Conservation (phyloP, 2,329 filamentous ascomycete genomes). For the Calonectria montana region DNA sequence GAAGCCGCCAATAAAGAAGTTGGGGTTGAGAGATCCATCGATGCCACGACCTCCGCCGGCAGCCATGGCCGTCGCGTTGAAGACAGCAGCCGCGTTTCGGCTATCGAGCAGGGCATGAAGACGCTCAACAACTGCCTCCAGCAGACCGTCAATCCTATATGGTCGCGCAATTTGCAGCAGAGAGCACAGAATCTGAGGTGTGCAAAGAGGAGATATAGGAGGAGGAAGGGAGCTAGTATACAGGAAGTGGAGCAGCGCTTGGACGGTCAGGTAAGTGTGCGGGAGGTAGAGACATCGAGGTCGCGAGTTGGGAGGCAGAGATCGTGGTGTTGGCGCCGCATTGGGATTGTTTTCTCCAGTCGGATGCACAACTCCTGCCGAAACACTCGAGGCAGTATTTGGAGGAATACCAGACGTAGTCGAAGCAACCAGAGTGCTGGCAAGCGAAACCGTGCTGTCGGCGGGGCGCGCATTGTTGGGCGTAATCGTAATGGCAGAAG, state of each 20-base stretch:
- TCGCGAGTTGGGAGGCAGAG: constrained; percentile 71
- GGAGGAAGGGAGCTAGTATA: constrained; percentile 92
- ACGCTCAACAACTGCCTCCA: constrained; percentile 92
- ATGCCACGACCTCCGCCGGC: constrained; percentile 91
- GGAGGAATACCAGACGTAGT: constrained; percentile 51
- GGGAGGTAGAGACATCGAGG: constrained; percentile 92
- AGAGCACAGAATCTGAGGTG: constrained; percentile 95
- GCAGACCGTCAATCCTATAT: constrained; percentile 90
- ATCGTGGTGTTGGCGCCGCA: constrained; percentile 66
- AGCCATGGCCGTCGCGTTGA: constrained; percentile 98
- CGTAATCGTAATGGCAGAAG: constrained; percentile 89
- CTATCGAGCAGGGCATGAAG: constrained; percentile 91
- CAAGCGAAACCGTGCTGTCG: constrained; percentile 60
- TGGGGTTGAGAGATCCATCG: constrained; percentile 73
- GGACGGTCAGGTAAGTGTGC: constrained; percentile 89
- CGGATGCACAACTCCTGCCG: constrained; percentile 48
- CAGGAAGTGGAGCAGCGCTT: constrained; percentile 90
- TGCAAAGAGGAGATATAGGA: constrained; percentile 81
- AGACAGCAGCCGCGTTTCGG: constrained; percentile 94
- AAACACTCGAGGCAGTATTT: constrained; percentile 57
- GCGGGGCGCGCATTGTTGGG: constrained; percentile 68
- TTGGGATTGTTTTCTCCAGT: constrained; percentile 61
- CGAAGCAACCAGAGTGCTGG: constrained; percentile 57
- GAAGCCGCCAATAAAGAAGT: constrained; percentile 66
- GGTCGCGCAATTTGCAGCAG: constrained; percentile 92